Percentiles rank a stretch among this genome's conserved stretches.
Evolutionary conservation across 139 green algal genomes (phyloP).

Genomic region (Tetraselmis chui): DNA sequence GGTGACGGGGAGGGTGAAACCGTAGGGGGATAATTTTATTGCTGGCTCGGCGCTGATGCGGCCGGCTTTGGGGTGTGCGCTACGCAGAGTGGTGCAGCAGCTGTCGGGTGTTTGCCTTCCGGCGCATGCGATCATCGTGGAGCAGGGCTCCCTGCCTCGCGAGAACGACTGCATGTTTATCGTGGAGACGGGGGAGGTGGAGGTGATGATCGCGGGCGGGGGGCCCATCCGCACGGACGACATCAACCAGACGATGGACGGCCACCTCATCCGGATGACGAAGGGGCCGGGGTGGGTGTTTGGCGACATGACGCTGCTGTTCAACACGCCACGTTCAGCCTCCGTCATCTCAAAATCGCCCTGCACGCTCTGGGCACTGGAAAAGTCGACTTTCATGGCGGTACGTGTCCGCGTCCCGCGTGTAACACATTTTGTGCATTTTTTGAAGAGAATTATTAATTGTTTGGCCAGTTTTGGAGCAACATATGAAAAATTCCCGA

Average conservation of each 20-base stretch:
- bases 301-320: slow-evolving; percentile 67
- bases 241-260: slow-evolving; percentile 33
- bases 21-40: too few species aligned
- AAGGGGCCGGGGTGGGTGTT: slow-evolving; percentile 67
- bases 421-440: too few species aligned
- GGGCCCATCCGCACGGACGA: slow-evolving; percentile 8
- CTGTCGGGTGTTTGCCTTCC: slow-evolving; percentile 47
- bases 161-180: slow-evolving; percentile 66
- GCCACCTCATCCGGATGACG: slow-evolving; percentile 39
- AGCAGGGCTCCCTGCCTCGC: slow-evolving; percentile 54
- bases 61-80: neutral
- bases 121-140: slow-evolving; percentile 44
- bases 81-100: too few species aligned
- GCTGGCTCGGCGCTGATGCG: neutral
- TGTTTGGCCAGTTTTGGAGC: too few species aligned
- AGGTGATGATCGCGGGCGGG: slow-evolving; percentile 56
- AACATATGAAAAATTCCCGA: too few species aligned
- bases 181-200: slow-evolving; percentile 50
- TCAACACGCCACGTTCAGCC: slow-evolving; percentile 59
- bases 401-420: too few species aligned
- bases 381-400: slow-evolving; percentile 52
- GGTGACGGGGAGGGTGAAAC: too few species aligned
- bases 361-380: slow-evolving; percentile 52
- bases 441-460: too few species aligned
- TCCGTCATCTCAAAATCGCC: slow-evolving; percentile 49